phyloP scores from a whole-genome alignment of 2,329 filamentous ascomycete genomes.

The Botryotinia convoluta region DNA sequence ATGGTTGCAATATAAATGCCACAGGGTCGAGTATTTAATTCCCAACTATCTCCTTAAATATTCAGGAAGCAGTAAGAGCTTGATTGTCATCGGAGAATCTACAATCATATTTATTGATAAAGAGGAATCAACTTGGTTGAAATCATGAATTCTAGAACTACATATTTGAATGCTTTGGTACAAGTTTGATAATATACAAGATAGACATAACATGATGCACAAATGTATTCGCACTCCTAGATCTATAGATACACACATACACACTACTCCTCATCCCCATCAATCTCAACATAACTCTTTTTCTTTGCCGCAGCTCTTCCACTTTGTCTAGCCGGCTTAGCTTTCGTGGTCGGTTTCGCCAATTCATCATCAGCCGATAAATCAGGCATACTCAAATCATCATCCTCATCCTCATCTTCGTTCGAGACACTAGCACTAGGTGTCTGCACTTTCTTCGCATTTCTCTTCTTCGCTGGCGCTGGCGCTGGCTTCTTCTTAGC shows the following conservation, averaged over 20 bases:
- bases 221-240: background rate
- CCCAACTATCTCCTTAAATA: background rate
- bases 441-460: slow-evolving; percentile 6
- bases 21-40: background rate
- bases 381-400: slow-evolving; percentile 41
- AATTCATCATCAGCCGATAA: slow-evolving; percentile 37
- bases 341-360: slow-evolving; percentile 2
- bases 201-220: background rate
- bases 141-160: background rate
- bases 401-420: slow-evolving; percentile 29
- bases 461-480: slow-evolving; percentile 36
- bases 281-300: slow-evolving; percentile 16
- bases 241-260: background rate
- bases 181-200: background rate
- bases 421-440: slow-evolving; percentile 8
- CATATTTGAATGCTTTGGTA: background rate
- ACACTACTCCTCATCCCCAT: slow-evolving; percentile 11
- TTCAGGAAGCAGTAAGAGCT: background rate
- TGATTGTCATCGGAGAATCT: background rate
- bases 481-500: slow-evolving; percentile 32
- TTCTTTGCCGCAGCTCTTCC: slow-evolving; percentile 28
- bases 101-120: background rate
- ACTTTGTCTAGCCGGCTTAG: slow-evolving; percentile 27
- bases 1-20: background rate
- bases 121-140: no score